Evolutionary conservation across 306 rosid genomes (phyloP).

Genomic region (Lathyrus sativus): DNA sequence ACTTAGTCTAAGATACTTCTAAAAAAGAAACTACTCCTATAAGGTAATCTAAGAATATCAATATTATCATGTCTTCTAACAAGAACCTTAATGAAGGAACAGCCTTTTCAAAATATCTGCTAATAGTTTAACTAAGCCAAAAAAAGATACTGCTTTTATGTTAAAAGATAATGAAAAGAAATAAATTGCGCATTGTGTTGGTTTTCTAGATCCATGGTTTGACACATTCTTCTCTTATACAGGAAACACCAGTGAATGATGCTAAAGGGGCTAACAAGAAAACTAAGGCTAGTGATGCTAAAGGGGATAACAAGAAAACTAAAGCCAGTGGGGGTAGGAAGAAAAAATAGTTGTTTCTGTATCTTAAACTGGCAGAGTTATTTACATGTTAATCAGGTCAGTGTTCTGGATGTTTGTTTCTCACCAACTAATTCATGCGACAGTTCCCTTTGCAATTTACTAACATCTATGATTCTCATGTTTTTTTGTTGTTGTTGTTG

Average conservation of each 20-base stretch:
- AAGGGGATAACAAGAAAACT: constrained; percentile 54
- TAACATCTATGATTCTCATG: background rate
- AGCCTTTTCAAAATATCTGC: constrained; percentile 1
- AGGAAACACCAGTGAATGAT: constrained; percentile 60
- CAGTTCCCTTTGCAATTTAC: constrained; percentile 8
- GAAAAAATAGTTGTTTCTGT: constrained; percentile 52
- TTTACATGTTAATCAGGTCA: constrained; percentile 43
- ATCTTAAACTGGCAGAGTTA: constrained; percentile 18
- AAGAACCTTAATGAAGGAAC: constrained; percentile 15
- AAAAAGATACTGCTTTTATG: background rate
- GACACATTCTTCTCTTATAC: constrained; percentile 28
- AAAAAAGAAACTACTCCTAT: background rate
- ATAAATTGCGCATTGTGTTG: background rate
- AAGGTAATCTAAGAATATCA: background rate
- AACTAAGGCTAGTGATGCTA: constrained; percentile 40
- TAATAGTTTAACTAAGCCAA: background rate
- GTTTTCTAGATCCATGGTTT: constrained; percentile 26
- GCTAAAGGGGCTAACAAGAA: constrained; percentile 60
- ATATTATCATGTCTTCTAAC: constrained; percentile 5
- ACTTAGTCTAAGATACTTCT: background rate
- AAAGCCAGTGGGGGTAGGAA: constrained; percentile 53
- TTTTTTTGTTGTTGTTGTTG: background rate
- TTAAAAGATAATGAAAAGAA: background rate
- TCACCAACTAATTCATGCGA: background rate
- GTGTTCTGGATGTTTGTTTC: constrained; percentile 22